Conservation (phyloP, 257 asterid species). For the Primulina tabacum region DNA sequence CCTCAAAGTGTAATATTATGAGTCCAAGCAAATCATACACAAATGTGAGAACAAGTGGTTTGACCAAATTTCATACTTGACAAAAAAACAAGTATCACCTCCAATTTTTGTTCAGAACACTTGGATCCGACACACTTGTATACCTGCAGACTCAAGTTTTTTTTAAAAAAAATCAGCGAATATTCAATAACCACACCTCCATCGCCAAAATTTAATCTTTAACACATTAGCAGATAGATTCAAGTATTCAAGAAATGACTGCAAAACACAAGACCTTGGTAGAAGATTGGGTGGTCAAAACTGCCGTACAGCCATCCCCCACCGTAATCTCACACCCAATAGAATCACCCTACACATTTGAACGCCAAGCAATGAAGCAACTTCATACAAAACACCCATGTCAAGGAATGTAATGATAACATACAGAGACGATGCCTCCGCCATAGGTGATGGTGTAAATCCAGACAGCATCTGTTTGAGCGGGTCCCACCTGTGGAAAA, state of each 20-base stretch:
- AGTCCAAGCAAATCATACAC: neutral
- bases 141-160: slow-evolving; percentile 42
- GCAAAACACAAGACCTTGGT: slow-evolving; percentile 60
- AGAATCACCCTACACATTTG: slow-evolving; percentile 64
- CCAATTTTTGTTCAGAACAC: slow-evolving; percentile 60
- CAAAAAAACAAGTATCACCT: slow-evolving; percentile 43
- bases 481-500: slow-evolving; percentile 59
- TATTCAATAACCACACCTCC: neutral
- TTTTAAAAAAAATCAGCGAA: neutral
- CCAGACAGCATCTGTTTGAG: slow-evolving; percentile 84
- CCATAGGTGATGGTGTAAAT: slow-evolving; percentile 87
- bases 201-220: neutral
- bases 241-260: neutral
- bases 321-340: slow-evolving; percentile 55
- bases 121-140: slow-evolving; percentile 72
- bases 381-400: neutral
- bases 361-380: slow-evolving; percentile 1
- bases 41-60: neutral
- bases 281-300: slow-evolving; percentile 94
- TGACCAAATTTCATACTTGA: neutral
- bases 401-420: slow-evolving; percentile 7
- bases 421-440: slow-evolving; percentile 93
- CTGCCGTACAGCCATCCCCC: slow-evolving; percentile 69
- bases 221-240: neutral
- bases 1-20: neutral